Percentiles rank a stretch among this genome's conserved stretches.
These are phyloP conservation scores for Fusarium sp. DNA, from an alignment of 2,329 filamentous ascomycete species.

Conservation along the genomic window DNA sequence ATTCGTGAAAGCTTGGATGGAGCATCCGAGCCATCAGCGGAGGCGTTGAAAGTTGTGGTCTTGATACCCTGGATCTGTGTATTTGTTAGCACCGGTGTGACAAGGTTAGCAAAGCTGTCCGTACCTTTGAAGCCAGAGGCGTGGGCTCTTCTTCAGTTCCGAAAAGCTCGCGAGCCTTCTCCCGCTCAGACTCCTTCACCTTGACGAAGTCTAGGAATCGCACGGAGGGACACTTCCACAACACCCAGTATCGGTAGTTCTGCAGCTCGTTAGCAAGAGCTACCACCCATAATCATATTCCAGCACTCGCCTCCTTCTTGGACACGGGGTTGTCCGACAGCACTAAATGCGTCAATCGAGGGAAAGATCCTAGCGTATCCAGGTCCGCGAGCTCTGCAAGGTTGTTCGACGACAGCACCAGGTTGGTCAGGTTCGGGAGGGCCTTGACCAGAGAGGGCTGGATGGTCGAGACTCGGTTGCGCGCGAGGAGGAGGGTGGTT, in stretches of 20 bases:
- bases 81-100: conserved; percentile 20
- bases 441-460: conserved; percentile 80
- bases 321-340: conserved; percentile 90
- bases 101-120: not conserved
- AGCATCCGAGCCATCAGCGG: conserved; percentile 59
- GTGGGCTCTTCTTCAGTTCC: conserved; percentile 84
- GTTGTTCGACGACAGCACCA: conserved; percentile 87
- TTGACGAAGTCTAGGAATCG: conserved; percentile 94
- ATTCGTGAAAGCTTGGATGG: conserved; percentile 78
- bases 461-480: conserved; percentile 88
- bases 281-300: not conserved
- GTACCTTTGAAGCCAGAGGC: conserved; percentile 79
- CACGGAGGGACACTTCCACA: conserved; percentile 87
- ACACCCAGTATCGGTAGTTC: conserved; percentile 92
- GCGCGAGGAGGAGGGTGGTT: conserved; percentile 86
- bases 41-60: conserved; percentile 77
- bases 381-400: conserved; percentile 87
- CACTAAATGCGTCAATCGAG: conserved; percentile 81
- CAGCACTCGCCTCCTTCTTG: conserved; percentile 84
- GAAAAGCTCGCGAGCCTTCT: conserved; percentile 83
- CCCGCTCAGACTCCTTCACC: conserved; percentile 87
- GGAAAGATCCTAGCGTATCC: conserved; percentile 79
- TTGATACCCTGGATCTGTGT: conserved; percentile 83
- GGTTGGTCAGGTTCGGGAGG: conserved; percentile 83
- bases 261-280: conserved; percentile 54